Base-by-base conservation (phyloP, 176 grass and related monocot species). In the Avena eriantha region DNA sequence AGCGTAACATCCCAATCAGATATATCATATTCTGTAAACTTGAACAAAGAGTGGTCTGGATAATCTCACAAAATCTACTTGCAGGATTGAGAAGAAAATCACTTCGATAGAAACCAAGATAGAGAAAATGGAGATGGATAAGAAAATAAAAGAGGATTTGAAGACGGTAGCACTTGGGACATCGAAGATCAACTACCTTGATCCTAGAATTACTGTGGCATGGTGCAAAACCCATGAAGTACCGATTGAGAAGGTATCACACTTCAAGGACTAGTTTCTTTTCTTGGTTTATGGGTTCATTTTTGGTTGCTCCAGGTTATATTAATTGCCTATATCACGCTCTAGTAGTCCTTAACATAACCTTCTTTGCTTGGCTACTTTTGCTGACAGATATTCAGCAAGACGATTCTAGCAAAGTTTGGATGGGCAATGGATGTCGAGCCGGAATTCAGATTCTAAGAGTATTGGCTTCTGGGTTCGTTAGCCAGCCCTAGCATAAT, bases 221-320 rank as follows among this genome's bases (percentile, higher is more conserved):
- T 99, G 97, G 97, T 99, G 97, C 87, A 99, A 99, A 87, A 90
- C 94, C 41, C 94, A 99, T 88, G 97, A 99, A 89, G 97, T 99
- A 36, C 97, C 97, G 41, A 94, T 99, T 7, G 97, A 99, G 87
- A 99, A 99, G 97, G 97, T 99, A 93, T 6, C 12, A 22, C 51
- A 18, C 12, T 69, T 85, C 56, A 48, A 68, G 33, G 50, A 57
- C 50, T 75, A n/a, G 51, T 46, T 74, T 75, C 18, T 74, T 45
- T 19, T 51, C 15, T 39, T n/a, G 67, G 10, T 22, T 80, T 11
- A 33, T 39, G 21, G 36, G 12, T 65, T 53, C 23, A 45, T 79
- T 48, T 41, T 7, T 41, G 39, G 61, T 45, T 49, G 34, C 53
- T 47, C 14, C 39, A 41, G 31, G 12, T 84, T 12, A 63, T 64